Evolutionary conservation across 768 basidiomycete genomes (phyloP).

Genomic region (Lactarius psammicola): DNA sequence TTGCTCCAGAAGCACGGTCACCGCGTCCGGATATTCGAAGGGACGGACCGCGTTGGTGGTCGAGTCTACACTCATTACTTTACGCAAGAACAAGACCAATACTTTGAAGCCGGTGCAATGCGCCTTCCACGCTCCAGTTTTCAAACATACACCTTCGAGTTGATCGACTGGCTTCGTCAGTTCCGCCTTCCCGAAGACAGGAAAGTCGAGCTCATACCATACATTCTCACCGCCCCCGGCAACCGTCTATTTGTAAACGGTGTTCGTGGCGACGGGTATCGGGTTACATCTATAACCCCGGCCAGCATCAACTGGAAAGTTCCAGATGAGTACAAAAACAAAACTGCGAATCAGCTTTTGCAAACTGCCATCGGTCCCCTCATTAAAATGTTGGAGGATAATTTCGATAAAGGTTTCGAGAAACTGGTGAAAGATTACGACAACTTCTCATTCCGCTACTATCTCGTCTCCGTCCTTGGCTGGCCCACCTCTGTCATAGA

Average conservation of each 20-base stretch:
- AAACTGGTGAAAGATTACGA: slow-evolving; percentile 26
- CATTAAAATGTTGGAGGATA: slow-evolving; percentile 15
- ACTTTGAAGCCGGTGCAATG: slow-evolving; percentile 30
- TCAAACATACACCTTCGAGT: slow-evolving; percentile 21
- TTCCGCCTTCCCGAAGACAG: slow-evolving; percentile 16
- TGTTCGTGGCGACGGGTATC: slow-evolving; percentile 11
- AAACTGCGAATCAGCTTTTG: slow-evolving; percentile 23
- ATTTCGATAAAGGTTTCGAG: slow-evolving; percentile 25
- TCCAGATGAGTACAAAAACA: slow-evolving; percentile 17
- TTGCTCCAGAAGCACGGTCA: slow-evolving; percentile 23
- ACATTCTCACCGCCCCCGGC: slow-evolving; percentile 24
- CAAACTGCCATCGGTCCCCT: slow-evolving; percentile 19
- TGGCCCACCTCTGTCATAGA: slow-evolving; percentile 30
- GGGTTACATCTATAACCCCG: slow-evolving; percentile 3
- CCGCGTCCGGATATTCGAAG: slow-evolving; percentile 26
- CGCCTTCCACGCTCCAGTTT: slow-evolving; percentile 27
- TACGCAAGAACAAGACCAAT: slow-evolving; percentile 26
- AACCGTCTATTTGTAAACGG: slow-evolving; percentile 26
- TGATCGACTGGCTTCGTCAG: slow-evolving; percentile 19
- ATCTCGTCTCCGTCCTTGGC: slow-evolving; percentile 17
- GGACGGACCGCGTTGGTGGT: slow-evolving; percentile 24
- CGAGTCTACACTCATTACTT: slow-evolving; percentile 28
- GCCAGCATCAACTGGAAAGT: slow-evolving; percentile 22
- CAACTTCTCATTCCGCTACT: slow-evolving; percentile 30
- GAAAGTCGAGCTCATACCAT: slow-evolving; percentile 24